Evolutionary conservation across 805 yeast genomes (phyloP).

Genomic region (Lipomyces sp.): DNA sequence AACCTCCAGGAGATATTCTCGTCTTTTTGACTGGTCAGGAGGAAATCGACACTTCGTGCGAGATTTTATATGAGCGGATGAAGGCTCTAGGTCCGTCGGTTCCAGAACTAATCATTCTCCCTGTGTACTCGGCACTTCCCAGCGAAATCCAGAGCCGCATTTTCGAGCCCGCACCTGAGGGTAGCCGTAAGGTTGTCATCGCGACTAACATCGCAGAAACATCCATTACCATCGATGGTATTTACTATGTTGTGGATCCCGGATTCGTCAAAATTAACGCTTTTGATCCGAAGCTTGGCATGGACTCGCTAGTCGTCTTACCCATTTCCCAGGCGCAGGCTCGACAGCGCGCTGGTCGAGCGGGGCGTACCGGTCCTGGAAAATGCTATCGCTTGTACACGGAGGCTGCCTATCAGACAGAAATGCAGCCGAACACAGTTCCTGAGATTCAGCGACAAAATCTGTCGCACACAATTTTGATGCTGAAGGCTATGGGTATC

Average conservation of each 20-base stretch:
- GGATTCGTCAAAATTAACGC: slow-evolving; percentile 94
- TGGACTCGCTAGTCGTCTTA: slow-evolving; percentile 81
- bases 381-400: slow-evolving; percentile 90
- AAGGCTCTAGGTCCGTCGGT: slow-evolving; percentile 66
- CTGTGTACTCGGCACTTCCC: slow-evolving; percentile 91
- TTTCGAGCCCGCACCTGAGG: slow-evolving; percentile 84
- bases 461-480: slow-evolving; percentile 71
- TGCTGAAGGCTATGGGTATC: slow-evolving; percentile 82
- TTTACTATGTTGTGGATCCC: slow-evolving; percentile 89
- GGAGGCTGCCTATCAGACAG: slow-evolving; percentile 76
- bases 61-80: slow-evolving; percentile 66
- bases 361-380: slow-evolving; percentile 97
- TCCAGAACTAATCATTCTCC: slow-evolving; percentile 70
- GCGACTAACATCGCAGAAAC: slow-evolving; percentile 99
- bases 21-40: slow-evolving; percentile 96
- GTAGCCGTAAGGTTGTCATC: slow-evolving; percentile 80
- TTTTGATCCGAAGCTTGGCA: slow-evolving; percentile 83
- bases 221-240: slow-evolving; percentile 94
- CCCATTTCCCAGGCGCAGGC: slow-evolving; percentile 96
- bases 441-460: slow-evolving; percentile 94
- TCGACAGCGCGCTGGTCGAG: slow-evolving; percentile 96
- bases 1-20: slow-evolving; percentile 77
- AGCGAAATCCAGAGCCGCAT: slow-evolving; percentile 79
- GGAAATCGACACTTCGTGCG: slow-evolving; percentile 87
- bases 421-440: slow-evolving; percentile 75